Conservation (phyloP, 345 rosid species). For the Lagerstroemia speciosa region DNA sequence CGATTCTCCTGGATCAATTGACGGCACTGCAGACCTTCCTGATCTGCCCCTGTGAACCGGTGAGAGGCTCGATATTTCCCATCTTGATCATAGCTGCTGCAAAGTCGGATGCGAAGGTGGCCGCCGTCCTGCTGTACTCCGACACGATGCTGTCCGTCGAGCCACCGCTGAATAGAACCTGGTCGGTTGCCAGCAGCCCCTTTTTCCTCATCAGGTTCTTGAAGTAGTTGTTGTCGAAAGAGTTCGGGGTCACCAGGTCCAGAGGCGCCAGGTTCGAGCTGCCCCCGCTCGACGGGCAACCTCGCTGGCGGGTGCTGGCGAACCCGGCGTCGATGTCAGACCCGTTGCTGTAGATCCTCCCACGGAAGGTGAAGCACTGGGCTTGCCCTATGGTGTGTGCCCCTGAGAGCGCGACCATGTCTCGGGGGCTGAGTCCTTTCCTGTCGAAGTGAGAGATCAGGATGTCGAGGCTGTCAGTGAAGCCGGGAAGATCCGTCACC, state of each 20-base stretch:
- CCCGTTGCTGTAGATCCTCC: constrained; percentile 22
- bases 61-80: constrained; percentile 43
- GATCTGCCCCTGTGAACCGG: constrained; percentile 34
- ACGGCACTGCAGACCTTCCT: constrained; percentile 25
- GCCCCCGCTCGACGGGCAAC: constrained; percentile 24
- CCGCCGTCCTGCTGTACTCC: constrained; percentile 14
- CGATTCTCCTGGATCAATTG: too few relatives aligned
- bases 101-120: constrained; percentile 27
- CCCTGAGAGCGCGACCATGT: constrained; percentile 44
- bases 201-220: constrained; percentile 17
- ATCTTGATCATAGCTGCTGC: constrained; percentile 38
- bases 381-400: constrained; percentile 47
- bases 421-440: constrained; percentile 31
- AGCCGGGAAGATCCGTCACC: constrained; percentile 22
- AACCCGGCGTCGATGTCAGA: constrained; percentile 27
- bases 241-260: constrained; percentile 18
- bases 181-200: constrained; percentile 44
- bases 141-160: constrained; percentile 25
- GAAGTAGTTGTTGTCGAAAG: constrained; percentile 33
- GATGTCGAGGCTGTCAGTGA: constrained; percentile 24
- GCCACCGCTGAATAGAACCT: constrained; percentile 35
- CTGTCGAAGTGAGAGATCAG: constrained; percentile 27
- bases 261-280: constrained; percentile 26
- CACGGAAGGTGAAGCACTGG: constrained; percentile 18
- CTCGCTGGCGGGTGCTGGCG: constrained; percentile 18